Base-by-base conservation (phyloP, 2,329 filamentous ascomycete genomes). In the Neospermospora avenae region DNA sequence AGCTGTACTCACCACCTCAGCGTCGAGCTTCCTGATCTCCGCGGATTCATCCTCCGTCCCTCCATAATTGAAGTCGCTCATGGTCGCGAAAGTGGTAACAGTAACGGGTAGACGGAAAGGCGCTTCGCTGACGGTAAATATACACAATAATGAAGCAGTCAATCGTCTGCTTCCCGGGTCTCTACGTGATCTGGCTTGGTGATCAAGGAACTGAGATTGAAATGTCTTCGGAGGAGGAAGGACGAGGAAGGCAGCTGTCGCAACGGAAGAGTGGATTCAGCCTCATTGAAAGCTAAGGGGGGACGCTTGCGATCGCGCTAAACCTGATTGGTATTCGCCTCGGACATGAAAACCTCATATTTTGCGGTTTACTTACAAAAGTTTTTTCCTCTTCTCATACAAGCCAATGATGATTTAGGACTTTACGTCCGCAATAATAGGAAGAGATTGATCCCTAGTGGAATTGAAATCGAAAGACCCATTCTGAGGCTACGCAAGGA, bases 41-140 rank as follows among this genome's bases (percentile, higher is more conserved):
- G 83, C 83, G 74, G 89, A 91, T 77, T 95, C 90, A 76, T 93
- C 90, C 41, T 93, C 90, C 24, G 85, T 84, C 70, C 86, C 85
- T 69, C 87, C 87, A 74, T 84, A 91, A 70, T 85, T 82, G 75
- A 88, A 88, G 75, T 91, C 89, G 69, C 84, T 84, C 88, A 91
- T 91, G 66, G 55, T 68, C 57, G 62, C 58, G 42, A 65, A 37
- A 18, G 44, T 28, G 18, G 41, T 28, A 34, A 41, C 37, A 39
- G 31, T 45, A 55, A 44, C 18, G 53, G 45, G 42, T 35, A 44
- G 22, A 41, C 31, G 13, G 14, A 48, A 46, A 46, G 16, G 22
- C 34, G 51, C 51, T 22, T 24, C 14, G 11, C 18, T 5, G 49
- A 34, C 41, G 35, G n/a, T 28, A 7, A 28, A 28, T 5, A 34